Evolutionary conservation across 176 grass and related monocot species (phyloP), one percentile per base, ranked within the genome.

Genomic region (Stipa capillata): DNA sequence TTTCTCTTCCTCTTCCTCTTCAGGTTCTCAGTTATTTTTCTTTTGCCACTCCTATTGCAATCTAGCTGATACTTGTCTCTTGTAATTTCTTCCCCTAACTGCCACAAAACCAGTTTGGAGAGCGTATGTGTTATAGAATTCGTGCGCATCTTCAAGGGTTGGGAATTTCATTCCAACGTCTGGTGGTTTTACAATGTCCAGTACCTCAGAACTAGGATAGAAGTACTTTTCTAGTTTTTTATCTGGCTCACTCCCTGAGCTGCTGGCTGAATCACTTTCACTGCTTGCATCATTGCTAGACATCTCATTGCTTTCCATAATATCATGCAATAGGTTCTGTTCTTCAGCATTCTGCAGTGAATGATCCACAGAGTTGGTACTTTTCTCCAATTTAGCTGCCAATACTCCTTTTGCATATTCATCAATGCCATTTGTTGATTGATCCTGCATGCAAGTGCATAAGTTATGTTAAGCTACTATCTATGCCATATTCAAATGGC

Each of bases 121-220:
- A 78, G 57, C 75, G 49, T 64, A 44, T 45, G 75, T 62, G 9
- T 48, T 63, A 49, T 78, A 78, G 58, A 78, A 78, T 64, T 42
- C 59, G 12, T 63, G 44, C 1, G 75, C 75, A 28, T 44, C 75
- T 64, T 78, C 42, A 34, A 64, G 58, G n/a, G 75, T 63, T 35
- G 61, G 41, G n/a, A 78, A 78, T 63, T 78, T 78, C 57, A 78
- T 77, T 77, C 74, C 74, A 47, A 27, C 27, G 63, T 78, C 75
- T 35, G 41, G 57, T 64, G 61, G 61, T 24, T 42, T 78, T 78
- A 42, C 58, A 64, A 32, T 62, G 57, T 78, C 75, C 40, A 78
- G 34, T 78, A 63, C 75, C 42, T 78, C 75, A 36, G 64, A 78
- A 63, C 45, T 63, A 78, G 75, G 75, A 78, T 48, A 63, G 33